Conservation (phyloP, 2,329 filamentous ascomycete species). For the Exophiala xenobiotica region DNA sequence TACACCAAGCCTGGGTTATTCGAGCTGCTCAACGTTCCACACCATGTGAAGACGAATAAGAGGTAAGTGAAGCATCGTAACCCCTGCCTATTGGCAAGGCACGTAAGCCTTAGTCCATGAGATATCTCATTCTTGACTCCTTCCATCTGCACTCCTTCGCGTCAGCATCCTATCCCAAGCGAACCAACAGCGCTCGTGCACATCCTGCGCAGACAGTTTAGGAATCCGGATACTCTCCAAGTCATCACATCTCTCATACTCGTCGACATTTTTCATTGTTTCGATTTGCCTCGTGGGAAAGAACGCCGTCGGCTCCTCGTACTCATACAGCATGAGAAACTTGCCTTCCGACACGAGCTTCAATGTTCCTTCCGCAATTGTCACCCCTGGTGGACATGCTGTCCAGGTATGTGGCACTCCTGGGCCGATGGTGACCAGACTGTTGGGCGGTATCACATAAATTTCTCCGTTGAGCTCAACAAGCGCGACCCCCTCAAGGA, state of each 20-base stretch:
- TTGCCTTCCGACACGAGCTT: slow-evolving; percentile 8
- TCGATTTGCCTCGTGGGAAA: slow-evolving; percentile 19
- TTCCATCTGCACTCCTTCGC: background rate
- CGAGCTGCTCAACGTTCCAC: too few species aligned
- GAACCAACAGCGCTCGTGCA: slow-evolving; percentile 11
- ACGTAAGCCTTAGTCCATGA: too few species aligned
- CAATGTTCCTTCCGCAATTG: background rate
- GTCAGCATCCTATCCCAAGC: slow-evolving; percentile 2
- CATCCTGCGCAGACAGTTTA: slow-evolving; percentile 5
- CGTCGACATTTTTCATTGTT: slow-evolving; percentile 8
- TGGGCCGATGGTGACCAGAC: slow-evolving; percentile 20
- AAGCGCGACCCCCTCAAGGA: slow-evolving; percentile 19
- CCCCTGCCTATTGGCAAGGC: too few species aligned
- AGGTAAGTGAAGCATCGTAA: too few species aligned
- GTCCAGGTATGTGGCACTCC: slow-evolving; percentile 26
- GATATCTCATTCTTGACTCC: background rate
- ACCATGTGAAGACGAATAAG: too few species aligned
- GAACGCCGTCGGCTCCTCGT: slow-evolving; percentile 23
- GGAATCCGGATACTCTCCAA: slow-evolving; percentile 15
- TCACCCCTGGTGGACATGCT: slow-evolving; percentile 20
- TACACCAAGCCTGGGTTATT: too few species aligned
- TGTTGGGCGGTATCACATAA: slow-evolving; percentile 23
- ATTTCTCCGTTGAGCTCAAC: slow-evolving; percentile 21
- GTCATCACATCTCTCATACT: slow-evolving; percentile 20
- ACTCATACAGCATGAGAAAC: slow-evolving; percentile 26